Evolutionary conservation across 2,329 filamentous ascomycete genomes (phyloP).

Genomic region (Sclerotinia sclerotiorum): DNA sequence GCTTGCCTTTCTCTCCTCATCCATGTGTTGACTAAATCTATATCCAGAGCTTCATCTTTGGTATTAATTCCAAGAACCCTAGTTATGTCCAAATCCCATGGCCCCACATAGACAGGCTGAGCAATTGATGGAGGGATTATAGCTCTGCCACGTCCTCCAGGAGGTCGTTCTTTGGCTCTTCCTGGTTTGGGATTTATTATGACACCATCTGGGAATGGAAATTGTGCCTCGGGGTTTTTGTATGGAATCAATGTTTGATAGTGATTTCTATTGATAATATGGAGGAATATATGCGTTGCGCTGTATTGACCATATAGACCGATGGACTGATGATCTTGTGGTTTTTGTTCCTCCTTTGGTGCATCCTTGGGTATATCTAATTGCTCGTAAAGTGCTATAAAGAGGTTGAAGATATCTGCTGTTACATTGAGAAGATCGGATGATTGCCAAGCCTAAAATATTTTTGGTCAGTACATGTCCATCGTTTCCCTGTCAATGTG

Average conservation of each 20-base stretch:
- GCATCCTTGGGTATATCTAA: neutral
- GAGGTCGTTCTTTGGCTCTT: neutral
- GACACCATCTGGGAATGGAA: conserved; percentile 5
- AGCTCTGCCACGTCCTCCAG: neutral
- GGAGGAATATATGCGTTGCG: neutral
- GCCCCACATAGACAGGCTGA: neutral
- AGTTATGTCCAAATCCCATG: neutral
- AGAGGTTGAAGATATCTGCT: conserved; percentile 13
- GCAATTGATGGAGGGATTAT: neutral
- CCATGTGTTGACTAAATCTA: neutral
- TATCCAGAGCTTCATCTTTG: neutral
- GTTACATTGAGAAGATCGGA: conserved; percentile 1
- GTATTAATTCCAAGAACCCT: conserved; percentile 4
- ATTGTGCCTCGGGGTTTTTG: neutral
- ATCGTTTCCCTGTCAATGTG: neutral
- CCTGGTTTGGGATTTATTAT: neutral
- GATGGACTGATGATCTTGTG: neutral
- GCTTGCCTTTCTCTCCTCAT: neutral
- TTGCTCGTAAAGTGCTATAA: neutral
- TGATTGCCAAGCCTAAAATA: conserved; percentile 5
- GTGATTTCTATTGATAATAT: neutral
- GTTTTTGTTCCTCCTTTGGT: neutral
- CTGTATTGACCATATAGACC: conserved; percentile 10
- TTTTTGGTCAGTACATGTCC: neutral
- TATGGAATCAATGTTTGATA: neutral